phyloP scores from a whole-genome alignment of 106 monocot genomes.

The Posidonia australis region DNA sequence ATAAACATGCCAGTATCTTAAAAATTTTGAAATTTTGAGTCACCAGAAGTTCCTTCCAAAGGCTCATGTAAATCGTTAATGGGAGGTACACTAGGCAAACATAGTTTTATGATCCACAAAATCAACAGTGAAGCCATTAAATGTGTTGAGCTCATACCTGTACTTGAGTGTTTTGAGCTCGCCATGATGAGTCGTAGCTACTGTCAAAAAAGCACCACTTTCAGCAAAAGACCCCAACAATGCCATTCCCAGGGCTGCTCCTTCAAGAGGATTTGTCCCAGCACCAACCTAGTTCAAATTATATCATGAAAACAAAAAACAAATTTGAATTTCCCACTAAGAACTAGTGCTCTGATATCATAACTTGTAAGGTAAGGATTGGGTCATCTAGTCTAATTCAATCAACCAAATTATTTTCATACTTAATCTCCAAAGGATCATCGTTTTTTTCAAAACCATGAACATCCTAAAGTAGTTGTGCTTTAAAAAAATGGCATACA shows the following conservation, averaged over 20 bases:
- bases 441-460: too few relatives aligned
- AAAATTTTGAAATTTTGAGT: too few relatives aligned
- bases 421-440: too few relatives aligned
- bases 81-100: background rate
- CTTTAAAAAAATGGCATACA: too few relatives aligned
- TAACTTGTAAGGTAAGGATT: too few relatives aligned
- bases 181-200: slow-evolving; percentile 92
- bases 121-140: background rate
- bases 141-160: slow-evolving; percentile 31
- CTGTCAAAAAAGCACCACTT: slow-evolving; percentile 45
- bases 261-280: slow-evolving; percentile 94
- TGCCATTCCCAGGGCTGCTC: slow-evolving; percentile 84
- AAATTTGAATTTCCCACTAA: background rate
- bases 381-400: too few relatives aligned
- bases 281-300: slow-evolving; percentile 61
- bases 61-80: background rate
- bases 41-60: too few relatives aligned
- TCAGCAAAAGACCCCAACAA: slow-evolving; percentile 74
- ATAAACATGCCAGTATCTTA: too few relatives aligned
- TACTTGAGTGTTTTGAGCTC: slow-evolving; percentile 89
- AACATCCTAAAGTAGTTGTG: too few relatives aligned
- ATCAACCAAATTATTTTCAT: too few relatives aligned
- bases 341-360: background rate
- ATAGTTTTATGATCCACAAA: background rate
- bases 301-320: background rate